Evolutionary conservation across 2,329 filamentous ascomycete species (phyloP).

Genomic region (Beauveria pseudobassiana): DNA sequence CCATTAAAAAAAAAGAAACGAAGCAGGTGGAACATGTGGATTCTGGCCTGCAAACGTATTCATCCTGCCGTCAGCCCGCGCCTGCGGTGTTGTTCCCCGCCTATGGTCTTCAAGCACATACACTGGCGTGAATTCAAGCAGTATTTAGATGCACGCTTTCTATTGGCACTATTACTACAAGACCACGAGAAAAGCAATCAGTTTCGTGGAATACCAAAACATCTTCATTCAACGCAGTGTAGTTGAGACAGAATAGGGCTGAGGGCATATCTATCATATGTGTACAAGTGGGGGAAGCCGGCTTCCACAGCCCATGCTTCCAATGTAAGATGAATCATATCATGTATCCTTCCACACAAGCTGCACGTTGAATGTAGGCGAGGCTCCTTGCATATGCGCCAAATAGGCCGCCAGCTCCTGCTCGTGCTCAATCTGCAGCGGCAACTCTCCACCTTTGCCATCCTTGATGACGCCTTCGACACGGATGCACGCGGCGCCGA

Average conservation of each 20-base stretch:
- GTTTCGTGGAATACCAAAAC: not conserved
- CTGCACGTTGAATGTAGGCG: conserved; percentile 38
- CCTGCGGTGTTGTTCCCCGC: not conserved
- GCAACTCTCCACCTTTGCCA: conserved; percentile 51
- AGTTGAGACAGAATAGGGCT: not conserved
- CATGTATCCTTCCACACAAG: conserved; percentile 25
- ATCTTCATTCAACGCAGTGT: not conserved
- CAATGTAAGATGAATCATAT: not conserved
- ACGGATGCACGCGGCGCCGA: conserved; percentile 46
- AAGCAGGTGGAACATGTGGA: not conserved
- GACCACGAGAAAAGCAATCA: too few species aligned
- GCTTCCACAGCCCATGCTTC: not conserved
- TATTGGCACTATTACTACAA: not conserved
- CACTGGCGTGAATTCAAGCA: not conserved
- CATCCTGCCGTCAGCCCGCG: not conserved
- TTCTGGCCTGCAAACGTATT: not conserved
- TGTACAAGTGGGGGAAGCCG: not conserved
- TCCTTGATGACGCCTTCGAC: conserved; percentile 61
- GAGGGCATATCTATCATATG: not conserved
- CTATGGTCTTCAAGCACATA: not conserved
- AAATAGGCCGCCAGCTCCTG: conserved; percentile 67
- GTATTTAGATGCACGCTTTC: not conserved
- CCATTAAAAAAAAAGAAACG: not conserved
- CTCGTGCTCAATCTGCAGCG: conserved; percentile 60
- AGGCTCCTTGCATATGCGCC: conserved; percentile 46